These are phyloP conservation scores for Aspergillus baeticus DNA, from an alignment of 495 filamentous ascomycete species.

Conservation along the genomic window DNA sequence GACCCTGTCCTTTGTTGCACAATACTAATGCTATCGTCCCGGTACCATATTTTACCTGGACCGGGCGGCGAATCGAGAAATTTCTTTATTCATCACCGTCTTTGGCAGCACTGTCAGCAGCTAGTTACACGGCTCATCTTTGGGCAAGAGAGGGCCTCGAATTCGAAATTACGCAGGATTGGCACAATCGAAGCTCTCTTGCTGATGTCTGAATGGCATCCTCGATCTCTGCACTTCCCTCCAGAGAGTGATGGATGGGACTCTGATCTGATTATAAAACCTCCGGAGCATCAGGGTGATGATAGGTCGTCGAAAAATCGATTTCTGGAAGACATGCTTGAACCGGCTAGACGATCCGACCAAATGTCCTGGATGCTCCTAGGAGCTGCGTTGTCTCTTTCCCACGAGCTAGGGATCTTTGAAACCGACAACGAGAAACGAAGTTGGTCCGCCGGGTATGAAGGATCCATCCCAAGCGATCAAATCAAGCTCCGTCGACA, in stretches of 20 bases:
- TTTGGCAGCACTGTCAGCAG: conserved; percentile 55
- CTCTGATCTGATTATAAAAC: conserved; percentile 34
- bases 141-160: conserved; percentile 48
- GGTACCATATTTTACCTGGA: conserved; percentile 51
- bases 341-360: conserved; percentile 51
- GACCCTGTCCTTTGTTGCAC: conserved; percentile 51
- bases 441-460: conserved; percentile 16
- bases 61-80: conserved; percentile 50
- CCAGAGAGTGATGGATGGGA: conserved; percentile 52
- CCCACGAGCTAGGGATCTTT: conserved; percentile 51
- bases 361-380: conserved; percentile 60
- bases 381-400: conserved; percentile 49
- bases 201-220: conserved; percentile 57
- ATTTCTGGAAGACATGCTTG: conserved; percentile 49
- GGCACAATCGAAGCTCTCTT: conserved; percentile 53
- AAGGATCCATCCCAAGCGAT: conserved; percentile 32
- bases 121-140: conserved; percentile 51
- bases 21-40: conserved; percentile 55
- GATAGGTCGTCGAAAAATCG: conserved; percentile 30
- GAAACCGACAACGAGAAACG: conserved; percentile 37
- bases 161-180: conserved; percentile 44
- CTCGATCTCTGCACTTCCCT: conserved; percentile 52
- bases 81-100: conserved; percentile 54
- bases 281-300: conserved; percentile 19
- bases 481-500: conserved; percentile 42